Evolutionary conservation across 495 filamentous ascomycete genomes (phyloP).

Genomic region (Annulohypoxylon moriforme): DNA sequence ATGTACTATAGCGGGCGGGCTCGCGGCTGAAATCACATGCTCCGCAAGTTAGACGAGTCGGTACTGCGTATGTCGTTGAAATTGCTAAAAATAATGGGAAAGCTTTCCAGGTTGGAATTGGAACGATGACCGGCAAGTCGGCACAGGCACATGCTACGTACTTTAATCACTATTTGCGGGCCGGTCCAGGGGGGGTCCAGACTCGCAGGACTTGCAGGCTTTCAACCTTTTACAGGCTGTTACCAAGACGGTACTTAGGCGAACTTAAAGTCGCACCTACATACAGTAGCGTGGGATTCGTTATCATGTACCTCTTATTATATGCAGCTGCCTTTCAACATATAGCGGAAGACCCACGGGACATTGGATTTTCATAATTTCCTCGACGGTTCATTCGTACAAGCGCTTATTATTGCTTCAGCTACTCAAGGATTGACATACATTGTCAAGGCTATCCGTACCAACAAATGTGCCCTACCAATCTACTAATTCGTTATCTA

Average conservation of each 20-base stretch:
- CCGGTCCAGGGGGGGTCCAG: constrained; percentile 31
- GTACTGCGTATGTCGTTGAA: background rate
- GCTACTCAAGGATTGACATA: constrained; percentile 26
- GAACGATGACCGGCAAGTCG: constrained; percentile 33
- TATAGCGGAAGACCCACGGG: background rate
- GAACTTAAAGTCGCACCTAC: constrained; percentile 11
- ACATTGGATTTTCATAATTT: background rate
- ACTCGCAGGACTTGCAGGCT: constrained; percentile 12
- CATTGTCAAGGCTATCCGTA: background rate
- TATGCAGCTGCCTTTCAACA: background rate
- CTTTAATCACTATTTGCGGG: constrained; percentile 28
- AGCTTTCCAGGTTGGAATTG: background rate
- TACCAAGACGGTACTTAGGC: constrained; percentile 7
- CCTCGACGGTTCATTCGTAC: background rate
- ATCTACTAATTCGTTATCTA: constrained; percentile 13
- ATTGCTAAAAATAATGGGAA: constrained; percentile 41
- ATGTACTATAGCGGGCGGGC: constrained; percentile 30
- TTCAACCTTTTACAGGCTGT: background rate
- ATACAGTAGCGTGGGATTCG: constrained; percentile 21
- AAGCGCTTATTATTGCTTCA: constrained; percentile 16
- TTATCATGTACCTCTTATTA: constrained; percentile 5
- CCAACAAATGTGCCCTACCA: constrained; percentile 19
- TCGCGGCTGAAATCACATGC: constrained; percentile 48
- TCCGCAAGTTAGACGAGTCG: constrained; percentile 13
- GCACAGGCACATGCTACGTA: constrained; percentile 28